Evolutionary conservation across 139 green algal genomes (phyloP).

Genomic region (Coccomyxa sp.): DNA sequence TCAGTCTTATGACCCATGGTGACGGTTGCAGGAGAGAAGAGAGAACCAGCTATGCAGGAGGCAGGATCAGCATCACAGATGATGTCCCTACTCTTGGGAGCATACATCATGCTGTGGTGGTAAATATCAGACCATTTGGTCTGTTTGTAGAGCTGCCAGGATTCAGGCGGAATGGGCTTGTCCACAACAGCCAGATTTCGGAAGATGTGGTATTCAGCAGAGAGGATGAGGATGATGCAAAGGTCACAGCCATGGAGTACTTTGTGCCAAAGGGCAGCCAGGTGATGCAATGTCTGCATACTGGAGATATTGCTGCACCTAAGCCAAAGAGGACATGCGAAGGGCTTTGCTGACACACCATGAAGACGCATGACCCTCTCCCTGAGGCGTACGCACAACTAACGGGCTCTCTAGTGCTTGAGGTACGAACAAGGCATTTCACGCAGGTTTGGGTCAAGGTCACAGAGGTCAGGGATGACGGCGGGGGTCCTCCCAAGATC

Average conservation of each 20-base stretch:
- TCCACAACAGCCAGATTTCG: conserved; percentile 35
- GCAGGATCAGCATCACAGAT: no score
- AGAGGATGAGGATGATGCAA: conserved; percentile 42
- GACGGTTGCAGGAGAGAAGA: no score
- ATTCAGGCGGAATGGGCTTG: conserved; percentile 32
- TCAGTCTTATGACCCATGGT: no score
- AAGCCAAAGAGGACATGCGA: no score
- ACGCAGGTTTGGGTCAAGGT: conserved; percentile 42
- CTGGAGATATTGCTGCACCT: not conserved
- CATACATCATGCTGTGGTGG: not conserved
- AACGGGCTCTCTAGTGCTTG: not conserved
- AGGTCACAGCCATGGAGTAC: conserved; percentile 46
- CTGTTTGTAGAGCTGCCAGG: conserved; percentile 41
- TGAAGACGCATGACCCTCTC: no score
- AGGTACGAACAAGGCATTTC: not conserved
- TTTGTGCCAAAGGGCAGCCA: conserved; percentile 25
- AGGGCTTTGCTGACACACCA: no score
- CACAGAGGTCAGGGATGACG: conserved; percentile 20
- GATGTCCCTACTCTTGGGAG: not conserved
- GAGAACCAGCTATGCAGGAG: no score
- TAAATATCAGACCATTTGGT: conserved; percentile 38
- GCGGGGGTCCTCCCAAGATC: conserved; percentile 9
- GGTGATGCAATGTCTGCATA: conserved; percentile 9
- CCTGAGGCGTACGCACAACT: no score
- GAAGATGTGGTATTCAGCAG: conserved; percentile 27